Evolutionary conservation across 1,284 basidiomycete genomes (phyloP).

Genomic region (Rhodotorula sp.): DNA sequence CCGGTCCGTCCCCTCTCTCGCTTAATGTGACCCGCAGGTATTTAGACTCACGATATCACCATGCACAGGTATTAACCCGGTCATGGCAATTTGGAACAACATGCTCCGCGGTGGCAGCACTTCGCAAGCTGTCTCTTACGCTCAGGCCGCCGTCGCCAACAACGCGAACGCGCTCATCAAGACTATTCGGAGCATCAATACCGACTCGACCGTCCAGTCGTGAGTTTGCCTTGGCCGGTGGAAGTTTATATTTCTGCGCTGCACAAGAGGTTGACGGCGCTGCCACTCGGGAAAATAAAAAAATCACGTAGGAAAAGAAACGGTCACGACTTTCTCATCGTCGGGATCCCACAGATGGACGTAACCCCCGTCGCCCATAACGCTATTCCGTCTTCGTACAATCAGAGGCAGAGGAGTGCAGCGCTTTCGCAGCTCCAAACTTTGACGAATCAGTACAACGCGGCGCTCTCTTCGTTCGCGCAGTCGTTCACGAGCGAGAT

Average conservation of each 20-base stretch:
- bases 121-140: constrained; percentile 10
- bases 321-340: constrained; percentile 30
- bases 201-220: neutral
- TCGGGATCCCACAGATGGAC: constrained; percentile 37
- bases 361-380: constrained; percentile 25
- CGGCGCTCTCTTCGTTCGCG: constrained; percentile 17
- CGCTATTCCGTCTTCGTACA: constrained; percentile 16
- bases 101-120: constrained; percentile 11
- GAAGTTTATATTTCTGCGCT: too few species aligned
- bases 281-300: too few species aligned
- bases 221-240: too few species aligned
- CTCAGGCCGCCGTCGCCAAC: constrained; percentile 17
- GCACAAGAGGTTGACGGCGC: too few species aligned
- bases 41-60: neutral
- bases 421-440: constrained; percentile 23
- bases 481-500: constrained; percentile 9
- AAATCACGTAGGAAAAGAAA: constrained; percentile 3
- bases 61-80: constrained; percentile 30
- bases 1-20: constrained; percentile 2
- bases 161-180: constrained; percentile 11
- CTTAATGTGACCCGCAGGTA: neutral
- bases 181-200: constrained; percentile 7
- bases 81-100: constrained; percentile 31
- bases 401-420: neutral
- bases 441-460: constrained; percentile 30